These are phyloP conservation scores for Infundibulicybe gibba DNA, from an alignment of 768 basidiomycete genomes.

Conservation along the genomic window DNA sequence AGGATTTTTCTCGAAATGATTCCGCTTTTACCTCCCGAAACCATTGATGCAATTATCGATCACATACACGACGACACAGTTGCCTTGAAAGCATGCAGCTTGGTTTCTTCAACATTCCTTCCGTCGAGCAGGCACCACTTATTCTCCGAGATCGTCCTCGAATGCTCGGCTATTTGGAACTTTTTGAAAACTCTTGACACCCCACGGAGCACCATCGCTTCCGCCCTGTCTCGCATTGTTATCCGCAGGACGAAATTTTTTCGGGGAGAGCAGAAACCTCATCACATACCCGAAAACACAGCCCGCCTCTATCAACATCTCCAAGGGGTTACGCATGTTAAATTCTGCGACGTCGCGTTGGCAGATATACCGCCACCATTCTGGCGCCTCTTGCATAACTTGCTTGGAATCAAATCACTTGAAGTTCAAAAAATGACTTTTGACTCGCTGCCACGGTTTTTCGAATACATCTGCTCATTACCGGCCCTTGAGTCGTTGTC, in stretches of 20 bases:
- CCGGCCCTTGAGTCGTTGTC: constrained; percentile 21
- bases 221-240: constrained; percentile 16
- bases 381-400: constrained; percentile 19
- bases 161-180: constrained; percentile 15
- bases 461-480: constrained; percentile 22
- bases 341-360: constrained; percentile 20
- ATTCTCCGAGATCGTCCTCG: constrained; percentile 23
- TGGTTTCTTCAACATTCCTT: constrained; percentile 22
- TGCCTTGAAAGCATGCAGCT: constrained; percentile 23
- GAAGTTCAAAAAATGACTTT: constrained; percentile 20
- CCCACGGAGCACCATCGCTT: constrained; percentile 22
- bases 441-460: constrained; percentile 16
- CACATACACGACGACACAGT: constrained; percentile 21
- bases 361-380: constrained; percentile 20
- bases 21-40: constrained; percentile 27
- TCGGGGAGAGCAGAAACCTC: background rate
- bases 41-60: constrained; percentile 23
- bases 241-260: constrained; percentile 6
- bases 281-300: constrained; percentile 11
- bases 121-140: constrained; percentile 22
- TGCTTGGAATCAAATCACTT: constrained; percentile 21
- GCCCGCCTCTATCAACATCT: constrained; percentile 10
- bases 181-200: constrained; percentile 24
- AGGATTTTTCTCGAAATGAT: background rate
- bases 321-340: constrained; percentile 11